Evolutionary conservation across 768 basidiomycete genomes (phyloP).

Genomic region (Podaxis rugospora): DNA sequence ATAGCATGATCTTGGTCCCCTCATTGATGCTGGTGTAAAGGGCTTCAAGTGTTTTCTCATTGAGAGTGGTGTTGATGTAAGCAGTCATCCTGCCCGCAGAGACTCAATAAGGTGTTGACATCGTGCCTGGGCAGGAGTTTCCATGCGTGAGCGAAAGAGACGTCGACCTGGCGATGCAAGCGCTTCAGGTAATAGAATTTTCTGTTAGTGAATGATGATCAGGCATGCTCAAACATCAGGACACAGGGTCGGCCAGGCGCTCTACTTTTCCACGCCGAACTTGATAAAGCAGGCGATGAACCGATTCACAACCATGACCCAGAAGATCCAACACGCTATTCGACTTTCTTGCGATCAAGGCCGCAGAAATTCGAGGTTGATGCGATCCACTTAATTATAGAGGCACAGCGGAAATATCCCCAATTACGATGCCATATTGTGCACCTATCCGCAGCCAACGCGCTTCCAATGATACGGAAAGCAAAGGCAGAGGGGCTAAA

Average conservation of each 20-base stretch:
- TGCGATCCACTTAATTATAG: constrained; percentile 76
- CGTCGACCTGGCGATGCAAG: constrained; percentile 63
- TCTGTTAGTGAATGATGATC: constrained; percentile 8
- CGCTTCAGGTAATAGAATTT: constrained; percentile 54
- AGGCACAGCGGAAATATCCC: constrained; percentile 58
- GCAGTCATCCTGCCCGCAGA: constrained; percentile 25
- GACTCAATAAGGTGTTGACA: constrained; percentile 6
- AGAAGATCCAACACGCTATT: constrained; percentile 51
- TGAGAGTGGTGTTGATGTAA: constrained; percentile 90
- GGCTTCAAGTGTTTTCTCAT: constrained; percentile 98
- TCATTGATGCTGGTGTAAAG: constrained; percentile 78
- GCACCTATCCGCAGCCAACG: constrained; percentile 84
- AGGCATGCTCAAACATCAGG: constrained; percentile 4
- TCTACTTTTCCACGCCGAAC: constrained; percentile 91
- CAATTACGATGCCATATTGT: constrained; percentile 87
- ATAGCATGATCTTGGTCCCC: constrained; percentile 69
- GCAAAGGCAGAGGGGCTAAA: constrained; percentile 63
- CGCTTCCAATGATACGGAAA: constrained; percentile 69
- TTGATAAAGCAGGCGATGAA: constrained; percentile 34
- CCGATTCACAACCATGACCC: constrained; percentile 2
- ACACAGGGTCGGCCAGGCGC: constrained; percentile 60
- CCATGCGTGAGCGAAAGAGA: constrained; percentile 77
- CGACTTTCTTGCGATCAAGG: constrained; percentile 82
- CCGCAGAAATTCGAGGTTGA: constrained; percentile 75
- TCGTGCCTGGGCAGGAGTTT: constrained; percentile 67